Evolutionary conservation across 306 rosid species (phyloP).

Genomic region (Inga leiocalycina): DNA sequence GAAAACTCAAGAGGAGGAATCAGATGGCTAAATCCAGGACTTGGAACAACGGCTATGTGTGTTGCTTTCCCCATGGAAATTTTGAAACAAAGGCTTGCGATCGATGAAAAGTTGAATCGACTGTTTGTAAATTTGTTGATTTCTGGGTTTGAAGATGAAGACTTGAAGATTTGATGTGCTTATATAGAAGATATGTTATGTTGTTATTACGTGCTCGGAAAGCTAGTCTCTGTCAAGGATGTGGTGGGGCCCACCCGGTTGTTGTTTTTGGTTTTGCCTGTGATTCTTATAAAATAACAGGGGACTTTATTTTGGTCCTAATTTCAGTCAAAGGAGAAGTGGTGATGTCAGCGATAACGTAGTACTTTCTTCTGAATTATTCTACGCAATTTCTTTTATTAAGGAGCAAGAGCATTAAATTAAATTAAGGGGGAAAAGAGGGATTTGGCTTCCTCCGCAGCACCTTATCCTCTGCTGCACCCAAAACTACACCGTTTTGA

Average conservation of each 20-base stretch:
- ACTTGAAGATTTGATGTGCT: not conserved
- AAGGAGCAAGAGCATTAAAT: too few species aligned
- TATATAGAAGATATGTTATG: not conserved
- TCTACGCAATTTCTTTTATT: too few species aligned
- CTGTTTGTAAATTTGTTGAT: not conserved
- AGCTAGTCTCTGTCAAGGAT: not conserved
- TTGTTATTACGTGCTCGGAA: not conserved
- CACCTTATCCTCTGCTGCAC: too few species aligned
- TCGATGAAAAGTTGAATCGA: not conserved
- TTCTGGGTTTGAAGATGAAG: not conserved
- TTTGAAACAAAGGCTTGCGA: not conserved
- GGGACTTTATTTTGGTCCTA: too few species aligned
- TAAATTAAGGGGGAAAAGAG: too few species aligned
- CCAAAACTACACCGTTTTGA: too few species aligned
- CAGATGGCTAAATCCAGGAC: conserved; percentile 29
- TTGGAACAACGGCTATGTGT: conserved; percentile 28
- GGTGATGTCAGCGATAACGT: too few species aligned
- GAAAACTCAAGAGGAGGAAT: conserved; percentile 36
- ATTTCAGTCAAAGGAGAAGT: too few species aligned
- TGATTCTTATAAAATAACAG: too few species aligned
- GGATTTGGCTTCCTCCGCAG: too few species aligned
- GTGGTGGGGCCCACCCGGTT: not conserved
- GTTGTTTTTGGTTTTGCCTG: not conserved
- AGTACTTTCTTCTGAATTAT: too few species aligned
- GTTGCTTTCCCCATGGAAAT: conserved; percentile 27